Evolutionary conservation across 1,284 basidiomycete genomes (phyloP).

Genomic region (Heliocybe sulcata): DNA sequence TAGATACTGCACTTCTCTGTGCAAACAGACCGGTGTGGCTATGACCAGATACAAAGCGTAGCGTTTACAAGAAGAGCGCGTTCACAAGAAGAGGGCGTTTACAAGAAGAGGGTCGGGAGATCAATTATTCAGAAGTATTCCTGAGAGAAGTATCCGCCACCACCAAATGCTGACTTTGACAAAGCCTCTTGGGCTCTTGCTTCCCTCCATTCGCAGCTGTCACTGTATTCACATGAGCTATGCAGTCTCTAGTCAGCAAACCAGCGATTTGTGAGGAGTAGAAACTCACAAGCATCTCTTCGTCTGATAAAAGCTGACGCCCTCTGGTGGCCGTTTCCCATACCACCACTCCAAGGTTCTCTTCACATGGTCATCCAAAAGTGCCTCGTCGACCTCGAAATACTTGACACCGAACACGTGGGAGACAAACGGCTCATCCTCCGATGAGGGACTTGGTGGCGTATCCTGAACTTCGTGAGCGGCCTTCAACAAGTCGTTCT

Average conservation of each 20-base stretch:
- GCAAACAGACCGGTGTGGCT: too few species aligned
- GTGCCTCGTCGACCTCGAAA: slow-evolving; percentile 49
- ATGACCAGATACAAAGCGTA: too few species aligned
- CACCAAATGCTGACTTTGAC: background rate
- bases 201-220: slow-evolving; percentile 81
- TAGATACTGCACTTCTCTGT: too few species aligned
- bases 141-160: too few species aligned
- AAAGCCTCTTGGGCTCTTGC: slow-evolving; percentile 44
- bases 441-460: background rate
- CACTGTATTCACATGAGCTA: slow-evolving; percentile 74
- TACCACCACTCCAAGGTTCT: slow-evolving; percentile 70
- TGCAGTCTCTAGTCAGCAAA: slow-evolving; percentile 1
- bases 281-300: slow-evolving; percentile 63
- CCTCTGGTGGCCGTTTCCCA: slow-evolving; percentile 56
- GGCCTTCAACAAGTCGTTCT: slow-evolving; percentile 21
- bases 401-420: slow-evolving; percentile 60
- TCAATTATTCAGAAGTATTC: background rate
- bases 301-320: slow-evolving; percentile 58
- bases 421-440: slow-evolving; percentile 2
- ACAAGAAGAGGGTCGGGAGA: background rate
- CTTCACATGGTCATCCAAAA: slow-evolving; percentile 52
- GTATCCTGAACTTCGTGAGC: slow-evolving; percentile 1
- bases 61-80: too few species aligned
- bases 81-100: too few species aligned
- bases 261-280: slow-evolving; percentile 3